Evolutionary conservation across 768 basidiomycete species (phyloP), one percentile per base, ranked within the genome.

Genomic region (Boletus subcaerulescens): DNA sequence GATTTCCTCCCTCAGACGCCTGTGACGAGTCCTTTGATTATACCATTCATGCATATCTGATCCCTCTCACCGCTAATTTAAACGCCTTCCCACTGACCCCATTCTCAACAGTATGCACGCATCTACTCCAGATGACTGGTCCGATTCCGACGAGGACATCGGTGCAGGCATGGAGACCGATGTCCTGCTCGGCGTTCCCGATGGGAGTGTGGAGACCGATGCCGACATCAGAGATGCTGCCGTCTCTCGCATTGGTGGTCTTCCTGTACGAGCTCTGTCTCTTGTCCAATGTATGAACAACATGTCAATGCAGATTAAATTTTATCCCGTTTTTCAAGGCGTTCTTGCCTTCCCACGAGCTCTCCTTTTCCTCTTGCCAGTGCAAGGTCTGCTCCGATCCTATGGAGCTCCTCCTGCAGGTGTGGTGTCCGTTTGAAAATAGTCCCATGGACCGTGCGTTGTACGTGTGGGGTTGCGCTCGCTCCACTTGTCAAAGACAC

Each of bases 31-130:
- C 76, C 56, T 70, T 68, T 71, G 71, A 56, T 65, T 77, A 76
- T 88, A 88, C 91, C 90, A 93, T 93, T 93, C 91, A 93, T 93
- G 91, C 90, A 77, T 86, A 77, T 75, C 91, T 93, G 91, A 92
- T 47, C 49, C 43, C 42, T 52, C 44, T 44, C 58, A 33, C 52
- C 60, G 14, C 15, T 15, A 10, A 22, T 0, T 17, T 18, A 14
- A 35, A 35, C 13, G 4, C 17, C 49, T 49, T 51, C 53, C 62
- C 47, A 32, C 48, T 55, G 48, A 60, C 45, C 6, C 4, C 15
- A 12, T 54, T 53, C 39, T 15, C 40, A 5, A 46, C 54, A 67
- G 60, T 48, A 82, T 82, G 80, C 67, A 80, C 1, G 68, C 71
- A 13, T 60, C 64, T 43, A 59, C 62, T 22, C 79, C 82, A 35